These are phyloP conservation scores for Plasmodium knowlesi DNA, from an alignment of 169 alveolate species.

Conservation along the genomic window DNA sequence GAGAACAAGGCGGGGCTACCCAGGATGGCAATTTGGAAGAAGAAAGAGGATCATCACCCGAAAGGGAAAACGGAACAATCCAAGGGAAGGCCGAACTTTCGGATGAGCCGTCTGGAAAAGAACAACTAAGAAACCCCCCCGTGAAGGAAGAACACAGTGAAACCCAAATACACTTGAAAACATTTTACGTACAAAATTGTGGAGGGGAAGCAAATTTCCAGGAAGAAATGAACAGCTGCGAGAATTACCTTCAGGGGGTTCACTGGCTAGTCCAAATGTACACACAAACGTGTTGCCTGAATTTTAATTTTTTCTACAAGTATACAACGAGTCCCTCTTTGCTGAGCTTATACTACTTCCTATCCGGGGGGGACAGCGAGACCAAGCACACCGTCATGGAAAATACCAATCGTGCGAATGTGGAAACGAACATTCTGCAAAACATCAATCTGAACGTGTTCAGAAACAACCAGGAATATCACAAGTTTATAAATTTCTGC, in stretches of 20 bases:
- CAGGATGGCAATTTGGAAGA: neutral
- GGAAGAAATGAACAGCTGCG: slow-evolving; percentile 50
- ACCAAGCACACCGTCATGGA: neutral
- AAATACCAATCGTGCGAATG: neutral
- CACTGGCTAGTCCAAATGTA: slow-evolving; percentile 75
- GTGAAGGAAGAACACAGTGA: slow-evolving; percentile 2
- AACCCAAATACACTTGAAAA: slow-evolving; percentile 22
- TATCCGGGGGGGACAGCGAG: neutral
- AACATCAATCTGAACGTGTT: slow-evolving; percentile 51
- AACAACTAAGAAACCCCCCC: neutral
- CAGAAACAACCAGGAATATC: slow-evolving; percentile 60
- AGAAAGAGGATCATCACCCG: neutral
- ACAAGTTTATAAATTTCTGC: slow-evolving; percentile 56
- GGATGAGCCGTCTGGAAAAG: neutral
- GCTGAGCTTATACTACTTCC: slow-evolving; percentile 54
- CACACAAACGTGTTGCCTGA: slow-evolving; percentile 55
- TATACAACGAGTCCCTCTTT: slow-evolving; percentile 50
- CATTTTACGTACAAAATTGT: slow-evolving; percentile 28
- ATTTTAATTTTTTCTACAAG: slow-evolving; percentile 73
- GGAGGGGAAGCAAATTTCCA: slow-evolving; percentile 25
- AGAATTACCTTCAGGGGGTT: slow-evolving; percentile 63
- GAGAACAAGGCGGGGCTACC: neutral
- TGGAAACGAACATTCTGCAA: slow-evolving; percentile 4
- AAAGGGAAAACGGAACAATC: neutral
- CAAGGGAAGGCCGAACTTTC: neutral